Conservation (phyloP, 306 rosid genomes). For the Glycyrrhiza uralensis region DNA sequence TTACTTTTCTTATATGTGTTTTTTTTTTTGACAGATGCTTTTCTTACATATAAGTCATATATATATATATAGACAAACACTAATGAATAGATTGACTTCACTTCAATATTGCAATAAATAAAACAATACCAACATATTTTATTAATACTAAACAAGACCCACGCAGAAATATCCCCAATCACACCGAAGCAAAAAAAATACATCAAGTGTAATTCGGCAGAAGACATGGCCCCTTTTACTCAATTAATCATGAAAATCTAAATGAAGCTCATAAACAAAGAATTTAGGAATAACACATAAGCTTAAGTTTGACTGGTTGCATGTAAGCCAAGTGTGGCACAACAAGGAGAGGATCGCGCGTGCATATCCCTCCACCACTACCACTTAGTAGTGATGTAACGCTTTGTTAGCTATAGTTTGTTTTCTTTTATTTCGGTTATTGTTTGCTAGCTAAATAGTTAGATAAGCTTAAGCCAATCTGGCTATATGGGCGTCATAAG, state of each 20-base stretch:
- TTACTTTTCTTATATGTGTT: too few relatives aligned
- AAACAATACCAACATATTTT: too few relatives aligned
- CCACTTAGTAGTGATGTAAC: conserved; percentile 15
- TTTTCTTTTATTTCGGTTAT: background rate
- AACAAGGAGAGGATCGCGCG: background rate
- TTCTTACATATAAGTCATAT: too few relatives aligned
- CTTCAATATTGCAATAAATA: too few relatives aligned
- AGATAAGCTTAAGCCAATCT: conserved; percentile 24
- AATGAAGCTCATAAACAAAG: background rate
- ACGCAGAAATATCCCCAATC: too few relatives aligned
- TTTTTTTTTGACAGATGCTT: too few relatives aligned
- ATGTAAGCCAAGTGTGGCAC: conserved; percentile 33
- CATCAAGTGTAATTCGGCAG: too few relatives aligned
- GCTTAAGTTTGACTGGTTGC: conserved; percentile 23
- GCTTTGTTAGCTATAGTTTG: background rate
- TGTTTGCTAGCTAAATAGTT: background rate
- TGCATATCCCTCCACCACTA: conserved; percentile 15
- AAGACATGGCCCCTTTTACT: too few relatives aligned
- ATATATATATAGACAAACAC: too few relatives aligned
- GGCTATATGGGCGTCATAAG: background rate
- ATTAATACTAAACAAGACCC: too few relatives aligned
- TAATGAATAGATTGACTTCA: too few relatives aligned
- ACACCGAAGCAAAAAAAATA: background rate
- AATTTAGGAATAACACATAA: background rate
- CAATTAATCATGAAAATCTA: background rate